Conservation (phyloP, 345 rosid species). For the Lepidium aucheri region DNA sequence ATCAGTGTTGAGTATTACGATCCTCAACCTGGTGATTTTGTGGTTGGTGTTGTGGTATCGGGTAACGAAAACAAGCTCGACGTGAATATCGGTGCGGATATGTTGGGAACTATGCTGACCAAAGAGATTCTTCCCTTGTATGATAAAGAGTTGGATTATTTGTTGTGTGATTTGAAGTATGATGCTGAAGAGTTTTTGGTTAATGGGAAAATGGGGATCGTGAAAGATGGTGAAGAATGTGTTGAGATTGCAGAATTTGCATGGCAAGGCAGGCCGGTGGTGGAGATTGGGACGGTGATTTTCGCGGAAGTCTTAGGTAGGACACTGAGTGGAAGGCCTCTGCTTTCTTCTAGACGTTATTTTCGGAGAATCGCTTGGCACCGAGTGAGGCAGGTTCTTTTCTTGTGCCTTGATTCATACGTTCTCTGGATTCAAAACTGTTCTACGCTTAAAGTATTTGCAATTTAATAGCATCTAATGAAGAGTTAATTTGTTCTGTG, state of each 20-base stretch:
- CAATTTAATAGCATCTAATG: not conserved
- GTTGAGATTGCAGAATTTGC: conserved; percentile 22
- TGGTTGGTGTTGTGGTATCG: conserved; percentile 93
- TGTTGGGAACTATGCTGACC: conserved; percentile 90
- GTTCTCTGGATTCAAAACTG: not conserved
- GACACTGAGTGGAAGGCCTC: conserved; percentile 81
- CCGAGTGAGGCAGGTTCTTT: conserved; percentile 98
- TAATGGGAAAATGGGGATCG: conserved; percentile 77
- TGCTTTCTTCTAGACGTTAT: conserved; percentile 72
- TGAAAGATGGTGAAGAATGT: conserved; percentile 55
- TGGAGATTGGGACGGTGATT: conserved; percentile 76
- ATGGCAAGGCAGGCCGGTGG: conserved; percentile 57
- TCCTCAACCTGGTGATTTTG: conserved; percentile 76
- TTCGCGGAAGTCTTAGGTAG: conserved; percentile 89
- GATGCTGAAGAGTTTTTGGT: conserved; percentile 50
- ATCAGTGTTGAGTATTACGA: conserved; percentile 65
- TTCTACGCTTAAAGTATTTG: conserved; percentile 2
- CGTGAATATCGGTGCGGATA: conserved; percentile 78
- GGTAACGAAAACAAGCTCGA: conserved; percentile 93
- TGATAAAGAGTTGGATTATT: conserved; percentile 57
- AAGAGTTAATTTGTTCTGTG: not conserved
- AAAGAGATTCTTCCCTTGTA: conserved; percentile 87
- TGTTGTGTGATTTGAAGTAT: conserved; percentile 59
- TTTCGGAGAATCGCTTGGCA: conserved; percentile 78
- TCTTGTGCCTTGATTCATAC: conserved; percentile 28